Evolutionary conservation across 495 filamentous ascomycete genomes (phyloP).

Genomic region (Podospora bellae-mahoneyi): DNA sequence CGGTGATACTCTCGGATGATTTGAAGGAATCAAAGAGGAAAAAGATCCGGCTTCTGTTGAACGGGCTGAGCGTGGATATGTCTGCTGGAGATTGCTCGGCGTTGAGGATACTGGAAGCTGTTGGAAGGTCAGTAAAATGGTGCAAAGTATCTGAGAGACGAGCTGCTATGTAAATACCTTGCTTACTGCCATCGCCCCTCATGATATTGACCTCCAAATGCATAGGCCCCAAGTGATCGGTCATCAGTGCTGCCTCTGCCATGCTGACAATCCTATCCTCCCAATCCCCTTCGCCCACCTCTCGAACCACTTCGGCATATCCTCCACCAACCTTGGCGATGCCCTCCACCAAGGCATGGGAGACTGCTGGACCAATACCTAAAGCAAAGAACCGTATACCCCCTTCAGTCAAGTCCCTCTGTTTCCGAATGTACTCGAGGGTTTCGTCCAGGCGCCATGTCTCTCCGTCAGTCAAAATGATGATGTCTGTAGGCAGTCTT

Average conservation of each 20-base stretch:
- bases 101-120: background rate
- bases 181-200: background rate
- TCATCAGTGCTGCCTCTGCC: slow-evolving; percentile 20
- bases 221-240: slow-evolving; percentile 19
- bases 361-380: slow-evolving; percentile 19
- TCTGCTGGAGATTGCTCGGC: slow-evolving; percentile 18
- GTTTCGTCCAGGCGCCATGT: slow-evolving; percentile 20
- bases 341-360: slow-evolving; percentile 21
- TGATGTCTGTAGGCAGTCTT: slow-evolving; percentile 13
- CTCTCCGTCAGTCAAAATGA: slow-evolving; percentile 22
- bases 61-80: slow-evolving; percentile 15
- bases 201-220: slow-evolving; percentile 9
- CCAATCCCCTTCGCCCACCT: slow-evolving; percentile 16
- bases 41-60: slow-evolving; percentile 17
- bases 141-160: background rate
- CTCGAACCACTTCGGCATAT: slow-evolving; percentile 20
- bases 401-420: slow-evolving; percentile 11
- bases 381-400: slow-evolving; percentile 22
- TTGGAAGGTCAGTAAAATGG: background rate
- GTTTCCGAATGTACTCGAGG: slow-evolving; percentile 13
- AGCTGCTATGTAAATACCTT: background rate
- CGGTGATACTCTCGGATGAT: background rate
- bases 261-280: slow-evolving; percentile 22
- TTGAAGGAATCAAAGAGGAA: slow-evolving; percentile 13
- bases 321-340: slow-evolving; percentile 22